Conservation (phyloP, 2,329 filamentous ascomycete genomes). For the Penicillium thymicola region DNA sequence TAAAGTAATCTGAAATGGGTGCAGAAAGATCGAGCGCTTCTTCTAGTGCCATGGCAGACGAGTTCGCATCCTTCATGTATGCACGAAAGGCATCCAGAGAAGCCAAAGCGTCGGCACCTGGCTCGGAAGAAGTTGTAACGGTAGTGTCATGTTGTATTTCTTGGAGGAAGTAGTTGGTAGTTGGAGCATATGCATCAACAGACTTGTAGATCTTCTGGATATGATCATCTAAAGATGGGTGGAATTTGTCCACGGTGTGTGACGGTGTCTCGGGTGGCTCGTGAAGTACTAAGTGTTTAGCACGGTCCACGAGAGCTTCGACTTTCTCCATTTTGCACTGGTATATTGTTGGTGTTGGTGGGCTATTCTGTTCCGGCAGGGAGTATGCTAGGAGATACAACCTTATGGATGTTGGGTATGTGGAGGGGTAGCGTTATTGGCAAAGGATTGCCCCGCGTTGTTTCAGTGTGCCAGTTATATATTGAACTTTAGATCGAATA, state of each 20-base stretch:
- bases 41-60: slow-evolving; percentile 42
- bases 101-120: slow-evolving; percentile 18
- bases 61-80: slow-evolving; percentile 48
- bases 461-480: background rate
- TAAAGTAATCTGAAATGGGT: slow-evolving; percentile 85
- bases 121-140: background rate
- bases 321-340: slow-evolving; percentile 18
- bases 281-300: slow-evolving; percentile 17
- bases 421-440: background rate
- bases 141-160: slow-evolving; percentile 21
- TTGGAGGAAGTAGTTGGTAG: slow-evolving; percentile 23
- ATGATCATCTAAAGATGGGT: slow-evolving; percentile 32
- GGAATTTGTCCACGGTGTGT: slow-evolving; percentile 24
- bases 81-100: slow-evolving; percentile 45
- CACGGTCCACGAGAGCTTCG: slow-evolving; percentile 18
- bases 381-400: background rate
- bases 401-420: background rate
- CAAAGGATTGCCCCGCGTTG: background rate
- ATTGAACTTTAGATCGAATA: background rate
- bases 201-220: slow-evolving; percentile 37
- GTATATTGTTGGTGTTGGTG: background rate
- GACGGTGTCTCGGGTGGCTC: background rate
- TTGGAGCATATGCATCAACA: slow-evolving; percentile 17
- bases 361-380: background rate
- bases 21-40: slow-evolving; percentile 57